Percentiles rank a stretch among this genome's conserved stretches.
phyloP scores from a whole-genome alignment of 1,139 yeast species.

The Geotrichum candidum region DNA sequence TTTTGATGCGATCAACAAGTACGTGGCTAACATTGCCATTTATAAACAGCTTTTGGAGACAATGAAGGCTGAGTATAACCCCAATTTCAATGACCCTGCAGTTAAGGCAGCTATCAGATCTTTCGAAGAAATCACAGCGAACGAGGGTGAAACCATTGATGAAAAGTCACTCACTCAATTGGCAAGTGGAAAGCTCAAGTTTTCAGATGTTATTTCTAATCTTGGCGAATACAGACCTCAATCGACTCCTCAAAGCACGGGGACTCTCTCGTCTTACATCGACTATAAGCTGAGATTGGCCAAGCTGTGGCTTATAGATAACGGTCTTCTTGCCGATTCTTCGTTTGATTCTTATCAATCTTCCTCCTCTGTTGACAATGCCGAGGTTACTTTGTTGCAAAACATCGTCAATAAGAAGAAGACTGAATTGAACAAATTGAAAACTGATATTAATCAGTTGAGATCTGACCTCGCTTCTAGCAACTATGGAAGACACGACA shows the following conservation, averaged over 20 bases:
- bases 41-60: conserved; percentile 44
- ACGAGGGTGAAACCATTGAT: conserved; percentile 6
- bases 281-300: not conserved
- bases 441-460: conserved; percentile 24
- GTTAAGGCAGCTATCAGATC: conserved; percentile 66
- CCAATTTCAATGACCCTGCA: conserved; percentile 84
- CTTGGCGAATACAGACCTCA: not conserved
- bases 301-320: conserved; percentile 25
- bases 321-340: conserved; percentile 25
- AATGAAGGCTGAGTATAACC: conserved; percentile 62
- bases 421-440: conserved; percentile 24
- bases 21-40: conserved; percentile 21
- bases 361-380: conserved; percentile 5
- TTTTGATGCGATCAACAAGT: conserved; percentile 27
- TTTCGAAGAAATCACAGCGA: conserved; percentile 40
- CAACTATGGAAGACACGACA: conserved; percentile 56
- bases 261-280: not conserved
- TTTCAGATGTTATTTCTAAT: not conserved
- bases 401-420: conserved; percentile 28
- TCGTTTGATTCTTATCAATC: conserved; percentile 2
- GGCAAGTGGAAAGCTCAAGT: not conserved
- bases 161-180: not conserved
- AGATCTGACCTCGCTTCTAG: conserved; percentile 19
- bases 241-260: not conserved
- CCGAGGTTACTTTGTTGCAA: conserved; percentile 22